Percentiles rank a stretch among this genome's conserved stretches.
These are phyloP conservation scores for Suhomyces anneliseae DNA, from an alignment of 1,139 yeast species.

Conservation along the genomic window DNA sequence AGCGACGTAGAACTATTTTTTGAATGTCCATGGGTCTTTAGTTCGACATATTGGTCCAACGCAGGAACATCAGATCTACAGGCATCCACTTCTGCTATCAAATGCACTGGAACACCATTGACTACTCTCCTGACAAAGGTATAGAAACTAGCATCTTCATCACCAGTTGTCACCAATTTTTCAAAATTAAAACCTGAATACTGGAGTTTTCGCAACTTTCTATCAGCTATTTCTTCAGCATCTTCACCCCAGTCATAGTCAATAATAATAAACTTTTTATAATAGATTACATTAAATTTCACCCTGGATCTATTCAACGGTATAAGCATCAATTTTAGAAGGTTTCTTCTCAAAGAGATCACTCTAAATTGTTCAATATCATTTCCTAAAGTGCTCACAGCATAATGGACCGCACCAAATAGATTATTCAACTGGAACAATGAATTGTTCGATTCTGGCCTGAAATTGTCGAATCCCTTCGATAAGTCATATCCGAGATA, in stretches of 20 bases:
- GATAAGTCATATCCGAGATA: slow-evolving; percentile 21
- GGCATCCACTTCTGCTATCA: slow-evolving; percentile 29
- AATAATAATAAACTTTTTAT: slow-evolving; percentile 21
- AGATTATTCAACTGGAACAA: slow-evolving; percentile 23
- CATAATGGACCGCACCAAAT: slow-evolving; percentile 15
- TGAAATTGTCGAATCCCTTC: slow-evolving; percentile 20
- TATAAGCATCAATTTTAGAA: slow-evolving; percentile 20
- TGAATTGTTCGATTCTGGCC: slow-evolving; percentile 13
- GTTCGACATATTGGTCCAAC: slow-evolving; percentile 21
- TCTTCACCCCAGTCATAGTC: slow-evolving; percentile 22
- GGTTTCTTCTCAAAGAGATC: slow-evolving; percentile 22
- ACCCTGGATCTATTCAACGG: slow-evolving; percentile 19
- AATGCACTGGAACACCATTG: slow-evolving; percentile 15
- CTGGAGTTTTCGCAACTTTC: slow-evolving; percentile 13
- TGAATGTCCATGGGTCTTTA: slow-evolving; percentile 21
- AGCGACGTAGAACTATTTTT: slow-evolving; percentile 9
- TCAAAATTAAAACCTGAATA: slow-evolving; percentile 28
- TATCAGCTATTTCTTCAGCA: slow-evolving; percentile 2
- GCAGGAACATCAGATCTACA: slow-evolving; percentile 11
- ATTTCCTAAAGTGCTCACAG: slow-evolving; percentile 8
- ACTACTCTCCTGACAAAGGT: slow-evolving; percentile 18
- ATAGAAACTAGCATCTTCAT: slow-evolving; percentile 14
- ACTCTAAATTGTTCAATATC: slow-evolving; percentile 15
- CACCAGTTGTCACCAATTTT: slow-evolving; percentile 17
- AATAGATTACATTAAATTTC: slow-evolving; percentile 22